Evolutionary conservation across 2,329 filamentous ascomycete species (phyloP), one percentile per base, ranked within the genome.

Genomic region (Talaromyces sp.): DNA sequence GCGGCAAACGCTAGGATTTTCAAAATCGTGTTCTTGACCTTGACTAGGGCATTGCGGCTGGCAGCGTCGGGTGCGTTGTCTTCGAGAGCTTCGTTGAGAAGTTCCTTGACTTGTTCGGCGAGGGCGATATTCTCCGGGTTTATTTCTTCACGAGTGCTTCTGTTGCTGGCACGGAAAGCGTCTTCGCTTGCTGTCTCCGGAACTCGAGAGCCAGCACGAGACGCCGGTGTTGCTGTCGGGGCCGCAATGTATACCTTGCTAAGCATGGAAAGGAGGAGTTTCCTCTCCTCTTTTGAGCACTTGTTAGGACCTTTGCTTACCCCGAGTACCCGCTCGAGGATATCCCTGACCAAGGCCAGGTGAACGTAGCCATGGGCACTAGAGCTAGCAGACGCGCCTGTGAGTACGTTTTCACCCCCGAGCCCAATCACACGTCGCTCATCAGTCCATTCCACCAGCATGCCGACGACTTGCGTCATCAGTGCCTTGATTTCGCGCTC

Each of bases 371-470:
- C 89, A 65, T 90, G 88, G 17, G 90, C 57, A 67, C 65, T 68
- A 59, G 73, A 65, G 79, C 81, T 78, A 84, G 80, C 80, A 55
- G 89, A 85, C 57, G 75, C 77, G 27, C 71, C 77, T 62, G 79
- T 77, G 1, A 82, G 68, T 30, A 78, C 67, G 30, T 72, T 72
- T 53, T 78, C 65, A 78, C 82, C 61, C 73, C 83, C 76, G 77
- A 90, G 77, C 79, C 91, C 81, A 11, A 86, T 78, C 7, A 86
- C 81, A 74, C 96, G 93, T 56, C 93, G 83, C 42, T 93, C 92
- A 73, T 98, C 93, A 0, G 93, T 98, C 95, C 93, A 98, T 73
- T 98, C 93, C 0, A 93, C 86, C 8, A 98, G 79, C 77, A 80
- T 79, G 70, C 92, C 93, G 3, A 90, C 87, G 0, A 91, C 92